Evolutionary conservation across 164 flowering plant species (phyloP), one percentile per base, ranked within the genome.

Genomic region (Echeveria elegans): DNA sequence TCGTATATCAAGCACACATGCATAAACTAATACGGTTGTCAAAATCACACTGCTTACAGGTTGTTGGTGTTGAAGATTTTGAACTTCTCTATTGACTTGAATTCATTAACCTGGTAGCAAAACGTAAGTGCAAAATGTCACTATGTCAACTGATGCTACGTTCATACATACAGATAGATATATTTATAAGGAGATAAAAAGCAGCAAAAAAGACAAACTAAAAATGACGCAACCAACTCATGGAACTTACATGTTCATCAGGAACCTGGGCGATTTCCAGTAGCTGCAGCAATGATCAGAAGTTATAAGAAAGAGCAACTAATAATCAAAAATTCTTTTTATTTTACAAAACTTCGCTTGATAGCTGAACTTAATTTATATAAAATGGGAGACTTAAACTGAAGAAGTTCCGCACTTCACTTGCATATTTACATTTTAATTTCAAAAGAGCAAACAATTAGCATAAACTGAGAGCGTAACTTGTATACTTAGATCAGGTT

Each of bases 221-320:
- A 30, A 15, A 63, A 32, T 19, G 24, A 1, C 5, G 11, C 38
- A 38, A 5, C n/a, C n/a, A 16, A n/a, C 6, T 43, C 67, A 21
- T 10, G 31, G 19, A 64, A 19, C 92, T 87, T 80, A 88, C 95
- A 78, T 88, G 85, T 79, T 79, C 84, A 78, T 88, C 86, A 66
- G 95, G 81, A 68, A 88, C 94, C 73, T 90, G 95, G 10, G 95
- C 94, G 64, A 90, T 90, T 74, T 90, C 95, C 74, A 90, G 80
- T 40, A 90, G 97, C 97, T 90, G 97, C 83, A 82, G 6, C 29
- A 65, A 53, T 68, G 30, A 66, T 43, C 50, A 52, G 29, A 24
- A 19, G 3, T 3, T 34, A 34, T 3, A 41, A 4, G n/a, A 23
- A 11, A 26, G 18, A 21, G 15, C 3, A 36, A 18, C 21, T 2